A percentile compares a stretch with the other conserved stretches of the same genome.
phyloP scores from a whole-genome alignment of 805 yeast genomes.

The Brettanomyces naardenensis region DNA sequence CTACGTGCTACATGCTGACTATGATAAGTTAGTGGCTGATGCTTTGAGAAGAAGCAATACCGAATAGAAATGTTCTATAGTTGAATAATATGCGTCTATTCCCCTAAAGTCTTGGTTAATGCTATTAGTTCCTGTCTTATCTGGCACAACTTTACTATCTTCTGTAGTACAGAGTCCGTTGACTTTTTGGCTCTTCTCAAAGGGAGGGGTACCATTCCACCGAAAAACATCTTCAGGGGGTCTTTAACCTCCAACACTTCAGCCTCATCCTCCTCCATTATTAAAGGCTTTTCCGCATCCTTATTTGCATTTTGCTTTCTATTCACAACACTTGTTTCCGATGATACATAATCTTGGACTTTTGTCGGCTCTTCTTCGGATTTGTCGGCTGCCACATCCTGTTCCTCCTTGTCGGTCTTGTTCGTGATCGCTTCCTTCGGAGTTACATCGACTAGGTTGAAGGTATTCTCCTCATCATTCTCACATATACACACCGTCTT shows the following conservation, averaged over 20 bases:
- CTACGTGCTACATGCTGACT: slow-evolving; percentile 38
- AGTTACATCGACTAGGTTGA: background rate
- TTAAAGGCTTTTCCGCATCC: background rate
- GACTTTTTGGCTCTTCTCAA: slow-evolving; percentile 14
- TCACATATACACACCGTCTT: background rate
- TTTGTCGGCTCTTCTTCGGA: slow-evolving; percentile 1
- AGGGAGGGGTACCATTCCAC: slow-evolving; percentile 20
- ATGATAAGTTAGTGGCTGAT: slow-evolving; percentile 42
- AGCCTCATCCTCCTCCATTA: background rate
- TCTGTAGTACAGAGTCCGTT: slow-evolving; percentile 6
- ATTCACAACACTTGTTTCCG: slow-evolving; percentile 1
- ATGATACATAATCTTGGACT: background rate
- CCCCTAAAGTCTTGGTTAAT: too few relatives aligned
- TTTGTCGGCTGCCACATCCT: background rate
- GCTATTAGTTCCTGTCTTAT: background rate
- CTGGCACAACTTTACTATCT: background rate
- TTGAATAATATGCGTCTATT: too few relatives aligned
- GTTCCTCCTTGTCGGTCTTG: slow-evolving; percentile 1
- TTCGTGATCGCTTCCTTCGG: slow-evolving; percentile 1
- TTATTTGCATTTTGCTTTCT: background rate
- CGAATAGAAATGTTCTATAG: slow-evolving; percentile 11
- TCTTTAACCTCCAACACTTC: slow-evolving; percentile 6
- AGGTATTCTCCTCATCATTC: background rate
- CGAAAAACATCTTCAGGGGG: slow-evolving; percentile 19
- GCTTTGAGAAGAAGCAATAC: slow-evolving; percentile 29